Conservation (phyloP, 2,329 filamentous ascomycete species). For the Xylaria sp. region DNA sequence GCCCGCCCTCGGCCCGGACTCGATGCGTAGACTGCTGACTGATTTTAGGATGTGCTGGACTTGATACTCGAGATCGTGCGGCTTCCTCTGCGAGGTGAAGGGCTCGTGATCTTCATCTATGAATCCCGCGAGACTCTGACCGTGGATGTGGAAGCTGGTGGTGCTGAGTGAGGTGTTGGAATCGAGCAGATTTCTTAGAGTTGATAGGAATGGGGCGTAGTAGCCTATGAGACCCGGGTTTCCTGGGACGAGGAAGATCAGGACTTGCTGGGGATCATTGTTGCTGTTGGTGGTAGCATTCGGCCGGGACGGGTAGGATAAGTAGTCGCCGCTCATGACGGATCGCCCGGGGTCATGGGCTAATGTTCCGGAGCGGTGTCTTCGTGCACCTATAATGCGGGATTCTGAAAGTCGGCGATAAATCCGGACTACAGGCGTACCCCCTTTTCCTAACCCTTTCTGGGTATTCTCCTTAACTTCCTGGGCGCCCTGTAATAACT, state of each 20-base stretch:
- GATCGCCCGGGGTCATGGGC: not conserved
- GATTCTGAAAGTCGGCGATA: not conserved
- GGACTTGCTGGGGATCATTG: conserved; percentile 47
- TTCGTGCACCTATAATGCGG: not conserved
- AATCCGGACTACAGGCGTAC: not conserved
- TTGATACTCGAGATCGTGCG: conserved; percentile 65
- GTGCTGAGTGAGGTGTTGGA: conserved; percentile 43
- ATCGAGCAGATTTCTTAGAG: conserved; percentile 66
- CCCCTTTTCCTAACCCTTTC: not conserved
- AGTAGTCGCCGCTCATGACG: conserved; percentile 28
- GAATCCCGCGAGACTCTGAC: conserved; percentile 69
- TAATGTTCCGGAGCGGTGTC: not conserved
- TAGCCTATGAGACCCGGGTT: conserved; percentile 82
- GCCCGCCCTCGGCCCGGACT: conserved; percentile 48
- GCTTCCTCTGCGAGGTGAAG: conserved; percentile 55
- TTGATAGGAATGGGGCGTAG: conserved; percentile 74
- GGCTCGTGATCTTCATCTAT: conserved; percentile 62
- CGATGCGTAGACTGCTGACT: conserved; percentile 50
- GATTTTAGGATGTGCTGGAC: conserved; percentile 58
- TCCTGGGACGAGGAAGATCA: conserved; percentile 79
- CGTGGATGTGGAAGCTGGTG: conserved; percentile 65
- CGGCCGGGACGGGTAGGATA: conserved; percentile 33
- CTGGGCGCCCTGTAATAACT: not conserved
- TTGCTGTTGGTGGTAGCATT: conserved; percentile 13
- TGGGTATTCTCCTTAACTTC: not conserved